These are phyloP conservation scores for Alloascoidea hylecoeti DNA, from an alignment of 805 yeast genomes.

Conservation along the genomic window DNA sequence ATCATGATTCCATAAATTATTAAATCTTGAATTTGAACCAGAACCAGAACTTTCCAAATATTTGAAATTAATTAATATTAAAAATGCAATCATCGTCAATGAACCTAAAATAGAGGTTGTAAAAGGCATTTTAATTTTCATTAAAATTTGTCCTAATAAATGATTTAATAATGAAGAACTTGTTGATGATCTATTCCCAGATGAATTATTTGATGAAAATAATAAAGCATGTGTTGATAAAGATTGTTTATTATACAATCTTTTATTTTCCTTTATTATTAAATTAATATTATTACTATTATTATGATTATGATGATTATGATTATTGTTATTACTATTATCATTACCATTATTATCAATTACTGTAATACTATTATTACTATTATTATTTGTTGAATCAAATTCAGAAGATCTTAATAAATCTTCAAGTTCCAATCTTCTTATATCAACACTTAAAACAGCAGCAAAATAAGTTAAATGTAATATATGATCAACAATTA, in stretches of 20 bases:
- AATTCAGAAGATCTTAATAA: conserved; percentile 15
- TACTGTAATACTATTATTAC: too few species aligned
- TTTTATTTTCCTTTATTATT: neutral
- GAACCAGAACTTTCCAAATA: conserved; percentile 14
- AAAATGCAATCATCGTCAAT: conserved; percentile 12
- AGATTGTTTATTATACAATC: too few species aligned
- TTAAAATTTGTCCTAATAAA: conserved; percentile 16
- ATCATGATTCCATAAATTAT: neutral
- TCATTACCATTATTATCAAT: neutral
- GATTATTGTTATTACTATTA: neutral
- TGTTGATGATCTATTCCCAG: too few species aligned
- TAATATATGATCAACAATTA: conserved; percentile 44
- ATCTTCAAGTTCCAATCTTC: conserved; percentile 48
- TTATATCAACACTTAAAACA: conserved; percentile 51
- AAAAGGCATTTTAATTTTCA: conserved; percentile 23
- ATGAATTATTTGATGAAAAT: neutral
- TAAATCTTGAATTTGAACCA: neutral
- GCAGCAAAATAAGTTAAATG: conserved; percentile 54
- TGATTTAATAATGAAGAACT: conserved; percentile 13
- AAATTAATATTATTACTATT: neutral
- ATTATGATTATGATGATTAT: neutral
- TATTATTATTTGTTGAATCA: too few species aligned
- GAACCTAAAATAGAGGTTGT: conserved; percentile 19
- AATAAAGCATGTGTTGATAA: neutral
- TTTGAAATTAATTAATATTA: conserved; percentile 17